Base-by-base conservation (phyloP, 306 rosid species). In the Argentina anserina region DNA sequence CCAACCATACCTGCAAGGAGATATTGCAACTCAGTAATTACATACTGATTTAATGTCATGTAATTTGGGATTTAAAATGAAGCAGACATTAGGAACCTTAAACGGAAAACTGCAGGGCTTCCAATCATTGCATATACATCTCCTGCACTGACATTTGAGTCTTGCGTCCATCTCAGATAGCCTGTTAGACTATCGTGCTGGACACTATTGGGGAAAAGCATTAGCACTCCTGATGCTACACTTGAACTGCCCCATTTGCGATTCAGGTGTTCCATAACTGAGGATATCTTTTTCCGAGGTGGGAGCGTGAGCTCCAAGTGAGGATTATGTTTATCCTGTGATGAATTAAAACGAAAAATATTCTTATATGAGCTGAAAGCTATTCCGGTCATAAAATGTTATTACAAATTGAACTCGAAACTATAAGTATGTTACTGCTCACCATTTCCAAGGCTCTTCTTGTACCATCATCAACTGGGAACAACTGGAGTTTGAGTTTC, bases 211-310 rank as follows among this genome's bases (percentile, higher is more conserved):
- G 97, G 97, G 79, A 89, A 87, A 81, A 94, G 94, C 90, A 85
- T 77, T 69, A 94, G 70, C 84, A 86, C 96, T 86, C 99, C 99
- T 77, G 75, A 63, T 73, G 99, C 99, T 42, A 85, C 83, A 78
- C 86, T 89, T 15, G 99, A 91, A 81, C 72, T 87, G 21, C 99
- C 99, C 99, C 99, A 94, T 81, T 94, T 94, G 62, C 97, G 95
- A 81, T 83, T 89, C 72, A 94, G 89, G 83, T 91, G 99, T 69
- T 94, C 99, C 75, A 91, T 81, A 77, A 94, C 86, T 69, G 99
- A 94, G 67, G 99, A 94, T 83, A 94, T 89, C 87, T 81, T 94
- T 87, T 94, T 94, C 64, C 97, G 89, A 56, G 84, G 80, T 75
- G 95, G 86, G 78, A 94, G 93, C 43, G 97, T 94, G 50, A 94